Conservation (phyloP, 495 filamentous ascomycete genomes). For the Alectoria sarmentosa region DNA sequence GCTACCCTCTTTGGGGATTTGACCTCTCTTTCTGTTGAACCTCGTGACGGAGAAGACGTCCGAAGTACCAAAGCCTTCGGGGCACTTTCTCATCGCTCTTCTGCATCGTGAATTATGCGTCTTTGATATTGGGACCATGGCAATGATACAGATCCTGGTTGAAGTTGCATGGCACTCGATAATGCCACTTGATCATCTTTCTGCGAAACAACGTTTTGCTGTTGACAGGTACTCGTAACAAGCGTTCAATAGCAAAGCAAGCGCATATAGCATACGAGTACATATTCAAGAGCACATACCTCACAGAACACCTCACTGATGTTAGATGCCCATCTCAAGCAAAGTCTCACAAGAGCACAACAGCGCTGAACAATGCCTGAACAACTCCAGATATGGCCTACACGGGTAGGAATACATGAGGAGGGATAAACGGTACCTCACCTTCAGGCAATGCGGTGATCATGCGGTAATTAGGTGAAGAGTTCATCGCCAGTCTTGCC, state of each 20-base stretch:
- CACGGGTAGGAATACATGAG: not conserved
- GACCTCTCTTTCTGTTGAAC: not conserved
- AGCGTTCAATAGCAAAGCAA: not conserved
- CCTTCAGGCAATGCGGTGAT: not conserved
- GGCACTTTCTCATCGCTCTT: slow-evolving; percentile 1
- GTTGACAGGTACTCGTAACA: not conserved
- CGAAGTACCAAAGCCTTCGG: not conserved
- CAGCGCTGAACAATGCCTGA: not conserved
- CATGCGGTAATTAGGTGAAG: not conserved
- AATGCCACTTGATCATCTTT: too few relatives aligned
- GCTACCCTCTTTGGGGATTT: slow-evolving; percentile 9
- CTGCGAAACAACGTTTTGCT: not conserved
- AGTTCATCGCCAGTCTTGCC: not conserved
- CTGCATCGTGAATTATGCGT: not conserved
- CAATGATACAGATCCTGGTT: not conserved
- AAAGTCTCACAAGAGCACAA: not conserved
- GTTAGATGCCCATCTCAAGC: not conserved
- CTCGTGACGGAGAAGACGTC: slow-evolving; percentile 11
- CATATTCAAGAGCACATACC: not conserved
- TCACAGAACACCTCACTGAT: not conserved
- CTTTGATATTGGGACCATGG: not conserved
- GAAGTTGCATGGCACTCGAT: not conserved
- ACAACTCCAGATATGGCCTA: not conserved
- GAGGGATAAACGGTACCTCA: not conserved
- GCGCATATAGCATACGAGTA: not conserved